These are phyloP conservation scores for Colletotrichum viniferum DNA, from an alignment of 2,329 filamentous ascomycete species.

Conservation along the genomic window DNA sequence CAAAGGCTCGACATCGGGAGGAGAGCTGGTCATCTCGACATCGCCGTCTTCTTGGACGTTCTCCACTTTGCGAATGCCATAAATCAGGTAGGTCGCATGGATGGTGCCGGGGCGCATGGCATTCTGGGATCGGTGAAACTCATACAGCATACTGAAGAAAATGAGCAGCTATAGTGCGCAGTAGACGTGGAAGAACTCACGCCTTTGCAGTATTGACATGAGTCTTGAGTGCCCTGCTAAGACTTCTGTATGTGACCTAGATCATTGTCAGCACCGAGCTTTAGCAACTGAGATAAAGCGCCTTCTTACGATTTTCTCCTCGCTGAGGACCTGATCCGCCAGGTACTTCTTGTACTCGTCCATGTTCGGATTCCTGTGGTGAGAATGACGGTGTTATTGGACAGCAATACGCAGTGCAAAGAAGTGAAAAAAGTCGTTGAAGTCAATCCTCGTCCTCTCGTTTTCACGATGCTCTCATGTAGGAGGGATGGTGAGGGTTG, in stretches of 20 bases:
- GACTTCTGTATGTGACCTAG: constrained; percentile 83
- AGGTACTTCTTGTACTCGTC: constrained; percentile 74
- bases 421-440: not conserved
- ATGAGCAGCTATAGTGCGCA: constrained; percentile 36
- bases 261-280: constrained; percentile 13
- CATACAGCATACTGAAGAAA: constrained; percentile 79
- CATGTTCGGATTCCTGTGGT: constrained; percentile 38
- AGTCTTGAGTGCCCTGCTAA: constrained; percentile 83
- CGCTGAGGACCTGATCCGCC: constrained; percentile 75
- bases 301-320: constrained; percentile 69
- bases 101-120: constrained; percentile 73
- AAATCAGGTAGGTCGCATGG: constrained; percentile 92
- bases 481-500: not conserved
- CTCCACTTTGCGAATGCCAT: constrained; percentile 63
- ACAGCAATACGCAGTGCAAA: not conserved
- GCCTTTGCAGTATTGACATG: constrained; percentile 90
- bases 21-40: constrained; percentile 72
- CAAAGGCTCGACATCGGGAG: constrained; percentile 56
- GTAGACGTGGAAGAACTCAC: constrained; percentile 50
- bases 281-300: not conserved
- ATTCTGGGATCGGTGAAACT: constrained; percentile 83
- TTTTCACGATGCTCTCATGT: not conserved
- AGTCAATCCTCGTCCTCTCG: not conserved
- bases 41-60: constrained; percentile 59
- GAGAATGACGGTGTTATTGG: rapidly evolving